Evolutionary conservation across 2,329 filamentous ascomycete species (phyloP).

Genomic region (Hypoxylon sp.): DNA sequence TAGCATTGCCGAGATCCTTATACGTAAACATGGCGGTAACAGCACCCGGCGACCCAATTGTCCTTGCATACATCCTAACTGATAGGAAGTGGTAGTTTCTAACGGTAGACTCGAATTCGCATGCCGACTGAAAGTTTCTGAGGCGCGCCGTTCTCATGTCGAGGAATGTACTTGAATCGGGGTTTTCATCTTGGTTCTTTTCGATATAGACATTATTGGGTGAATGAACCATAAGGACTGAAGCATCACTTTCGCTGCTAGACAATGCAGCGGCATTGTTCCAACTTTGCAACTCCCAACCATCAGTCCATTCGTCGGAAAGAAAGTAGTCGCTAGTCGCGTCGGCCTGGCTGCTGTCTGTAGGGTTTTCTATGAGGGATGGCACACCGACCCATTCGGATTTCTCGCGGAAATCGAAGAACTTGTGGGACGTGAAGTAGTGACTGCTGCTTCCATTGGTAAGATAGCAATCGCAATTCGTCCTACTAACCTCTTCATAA

Average conservation of each 20-base stretch:
- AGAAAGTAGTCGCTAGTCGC: constrained; percentile 47
- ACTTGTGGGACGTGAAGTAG: constrained; percentile 57
- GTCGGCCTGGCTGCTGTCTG: constrained; percentile 42
- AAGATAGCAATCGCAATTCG: constrained; percentile 57
- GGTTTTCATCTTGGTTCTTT: constrained; percentile 47
- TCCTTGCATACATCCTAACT: constrained; percentile 61
- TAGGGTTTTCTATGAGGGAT: constrained; percentile 40
- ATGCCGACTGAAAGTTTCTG: constrained; percentile 55
- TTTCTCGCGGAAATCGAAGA: constrained; percentile 60
- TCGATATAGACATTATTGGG: constrained; percentile 58
- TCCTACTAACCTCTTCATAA: constrained; percentile 39
- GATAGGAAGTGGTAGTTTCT: constrained; percentile 52
- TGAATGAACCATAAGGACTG: constrained; percentile 50
- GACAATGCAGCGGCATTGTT: constrained; percentile 45
- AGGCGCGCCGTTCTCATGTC: constrained; percentile 58
- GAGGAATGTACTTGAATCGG: constrained; percentile 54
- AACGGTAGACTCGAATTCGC: constrained; percentile 56
- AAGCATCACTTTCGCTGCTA: constrained; percentile 43
- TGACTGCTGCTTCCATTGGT: constrained; percentile 55
- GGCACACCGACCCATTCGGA: constrained; percentile 50
- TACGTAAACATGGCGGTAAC: constrained; percentile 65
- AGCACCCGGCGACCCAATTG: constrained; percentile 57
- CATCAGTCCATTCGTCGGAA: constrained; percentile 42
- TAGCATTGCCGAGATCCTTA: constrained; percentile 47
- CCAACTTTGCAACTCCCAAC: constrained; percentile 50